Evolutionary conservation across 2,329 filamentous ascomycete species (phyloP).

Genomic region (Ophiostoma perfectum): DNA sequence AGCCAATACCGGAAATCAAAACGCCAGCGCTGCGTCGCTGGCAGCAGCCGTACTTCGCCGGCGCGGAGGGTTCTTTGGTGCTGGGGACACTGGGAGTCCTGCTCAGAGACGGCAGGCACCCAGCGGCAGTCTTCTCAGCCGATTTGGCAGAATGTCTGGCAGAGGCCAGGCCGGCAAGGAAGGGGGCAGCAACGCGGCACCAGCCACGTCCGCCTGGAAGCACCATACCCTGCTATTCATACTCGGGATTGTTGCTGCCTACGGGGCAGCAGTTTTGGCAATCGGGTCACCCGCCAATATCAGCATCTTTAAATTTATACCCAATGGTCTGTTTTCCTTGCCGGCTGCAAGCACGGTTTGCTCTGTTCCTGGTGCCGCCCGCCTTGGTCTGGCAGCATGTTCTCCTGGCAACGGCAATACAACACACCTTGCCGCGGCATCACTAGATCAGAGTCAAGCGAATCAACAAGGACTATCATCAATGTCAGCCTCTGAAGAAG

Average conservation of each 20-base stretch:
- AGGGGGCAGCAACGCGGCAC: neutral
- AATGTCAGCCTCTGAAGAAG: neutral
- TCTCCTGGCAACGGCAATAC: neutral
- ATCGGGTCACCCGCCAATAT: neutral
- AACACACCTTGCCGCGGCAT: neutral
- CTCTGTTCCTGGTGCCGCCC: neutral
- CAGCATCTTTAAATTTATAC: neutral
- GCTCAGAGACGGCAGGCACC: neutral
- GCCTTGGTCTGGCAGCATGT: neutral
- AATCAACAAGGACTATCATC: neutral
- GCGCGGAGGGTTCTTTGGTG: conserved; percentile 23
- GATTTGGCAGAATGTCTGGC: neutral
- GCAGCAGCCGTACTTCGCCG: conserved; percentile 28
- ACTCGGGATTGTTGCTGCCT: conserved; percentile 17
- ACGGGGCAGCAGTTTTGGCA: neutral
- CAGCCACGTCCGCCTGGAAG: neutral
- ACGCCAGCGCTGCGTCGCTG: neutral
- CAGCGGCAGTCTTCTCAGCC: neutral
- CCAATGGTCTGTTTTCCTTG: neutral
- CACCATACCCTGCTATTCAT: neutral
- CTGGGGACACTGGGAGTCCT: conserved; percentile 25
- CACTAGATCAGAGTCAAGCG: neutral
- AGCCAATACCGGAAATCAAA: neutral
- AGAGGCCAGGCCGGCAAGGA: neutral
- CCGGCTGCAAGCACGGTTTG: neutral